phyloP scores from a whole-genome alignment of 306 rosid genomes.

The Glycine tomentella region DNA sequence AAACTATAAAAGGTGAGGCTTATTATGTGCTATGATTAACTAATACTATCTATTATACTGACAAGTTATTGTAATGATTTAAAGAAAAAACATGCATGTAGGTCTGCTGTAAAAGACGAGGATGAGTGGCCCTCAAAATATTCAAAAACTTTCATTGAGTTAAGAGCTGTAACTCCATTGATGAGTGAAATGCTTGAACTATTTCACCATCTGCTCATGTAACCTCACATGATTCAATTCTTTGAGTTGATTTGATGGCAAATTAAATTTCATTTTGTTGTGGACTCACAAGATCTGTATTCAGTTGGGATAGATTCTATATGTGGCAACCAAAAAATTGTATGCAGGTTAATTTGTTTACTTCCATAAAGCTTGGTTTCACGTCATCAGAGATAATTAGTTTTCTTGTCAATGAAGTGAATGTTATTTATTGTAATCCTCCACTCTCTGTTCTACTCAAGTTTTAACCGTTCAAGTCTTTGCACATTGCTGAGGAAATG shows the following conservation, averaged over 20 bases:
- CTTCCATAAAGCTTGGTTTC: conserved; percentile 19
- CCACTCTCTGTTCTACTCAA: background rate
- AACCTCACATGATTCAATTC: conserved; percentile 22
- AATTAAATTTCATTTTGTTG: conserved; percentile 15
- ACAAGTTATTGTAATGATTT: conserved; percentile 16
- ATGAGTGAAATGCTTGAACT: conserved; percentile 34
- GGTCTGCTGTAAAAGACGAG: conserved; percentile 87
- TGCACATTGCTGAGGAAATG: conserved; percentile 2
- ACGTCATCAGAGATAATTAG: conserved; percentile 2
- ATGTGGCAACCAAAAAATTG: conserved; percentile 4
- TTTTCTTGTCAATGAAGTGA: conserved; percentile 5
- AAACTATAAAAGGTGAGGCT: conserved; percentile 79
- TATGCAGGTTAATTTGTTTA: conserved; percentile 6
- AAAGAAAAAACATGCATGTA: conserved; percentile 39
- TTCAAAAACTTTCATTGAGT: conserved; percentile 83
- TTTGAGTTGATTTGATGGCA: background rate
- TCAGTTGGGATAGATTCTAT: conserved; percentile 29
- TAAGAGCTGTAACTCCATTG: conserved; percentile 44
- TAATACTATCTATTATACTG: background rate
- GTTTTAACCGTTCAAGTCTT: background rate
- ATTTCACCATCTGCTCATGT: conserved; percentile 2
- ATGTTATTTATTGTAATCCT: background rate
- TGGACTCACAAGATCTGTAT: conserved; percentile 17
- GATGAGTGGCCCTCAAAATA: conserved; percentile 97
- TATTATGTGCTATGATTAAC: conserved; percentile 23